Evolutionary conservation across 768 basidiomycete species (phyloP), one percentile per base, ranked within the genome.

Genomic region (Leccinum subgranulosum): DNA sequence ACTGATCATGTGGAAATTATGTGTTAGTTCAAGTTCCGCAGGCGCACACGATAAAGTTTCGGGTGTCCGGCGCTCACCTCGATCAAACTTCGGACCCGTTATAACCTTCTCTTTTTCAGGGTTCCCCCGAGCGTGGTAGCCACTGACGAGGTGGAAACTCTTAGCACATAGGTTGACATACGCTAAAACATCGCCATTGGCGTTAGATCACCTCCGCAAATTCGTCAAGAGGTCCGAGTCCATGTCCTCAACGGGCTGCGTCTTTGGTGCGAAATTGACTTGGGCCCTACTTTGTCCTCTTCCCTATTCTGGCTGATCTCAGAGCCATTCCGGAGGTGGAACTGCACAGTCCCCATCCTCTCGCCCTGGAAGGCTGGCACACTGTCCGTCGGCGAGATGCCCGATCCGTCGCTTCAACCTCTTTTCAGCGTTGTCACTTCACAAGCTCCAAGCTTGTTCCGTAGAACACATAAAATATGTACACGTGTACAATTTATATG

Each of bases 231-330:
- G 2, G 17, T 25, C 34, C n/a, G 65, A 72, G 52, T 60, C 54
- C 21, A 67, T 74, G 69, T 61, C 70, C 10, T 61, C 58, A 1
- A 60, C 62, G 3, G 72, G 70, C 14, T 72, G 65, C 21, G 54
- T 65, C 3, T 72, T 70, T 53, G 72, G 68, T 3, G 57, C 58
- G 14, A 59, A 63, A 29, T 9, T 67, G 39, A 63, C 54, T 8
- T 73, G 72, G 71, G 71, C 64, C 15, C 70, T n/a, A 73, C 57
- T 70, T 73, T 51, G 72, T 70, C 64, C 62, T 73, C 17, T 72
- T 54, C 43, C 68, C 72, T 2, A 64, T 73, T 2, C 54, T 72
- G 45, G 72, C 70, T 23, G 70, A 72, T 29, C 58, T 72, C 3
- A 57, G 41, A 29, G 61, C 72, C 4, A 65, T 61, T 3, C 66